Conservation (phyloP, 2,329 filamentous ascomycete genomes). For the Fusarium citri region DNA sequence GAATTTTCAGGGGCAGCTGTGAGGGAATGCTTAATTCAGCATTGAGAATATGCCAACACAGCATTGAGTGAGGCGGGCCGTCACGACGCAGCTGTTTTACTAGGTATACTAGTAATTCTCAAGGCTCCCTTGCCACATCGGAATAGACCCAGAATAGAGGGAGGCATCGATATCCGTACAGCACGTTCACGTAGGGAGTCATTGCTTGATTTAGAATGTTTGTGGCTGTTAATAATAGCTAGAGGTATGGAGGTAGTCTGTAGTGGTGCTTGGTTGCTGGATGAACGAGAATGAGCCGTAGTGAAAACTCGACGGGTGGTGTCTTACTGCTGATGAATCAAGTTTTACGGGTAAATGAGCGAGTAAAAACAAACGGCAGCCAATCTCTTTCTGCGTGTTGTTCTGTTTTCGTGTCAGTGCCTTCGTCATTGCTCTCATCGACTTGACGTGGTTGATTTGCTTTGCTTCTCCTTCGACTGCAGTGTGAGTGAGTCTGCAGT, state of each 20-base stretch:
- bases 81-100: slow-evolving; percentile 24
- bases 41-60: slow-evolving; percentile 22
- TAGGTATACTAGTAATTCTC: slow-evolving; percentile 6
- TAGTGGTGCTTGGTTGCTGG: slow-evolving; percentile 23
- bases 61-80: slow-evolving; percentile 33
- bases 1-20: slow-evolving; percentile 2
- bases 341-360: slow-evolving; percentile 18
- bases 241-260: background rate
- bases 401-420: slow-evolving; percentile 37
- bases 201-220: slow-evolving; percentile 9
- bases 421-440: slow-evolving; percentile 36
- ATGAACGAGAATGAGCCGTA: slow-evolving; percentile 31
- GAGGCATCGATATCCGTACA: slow-evolving; percentile 1
- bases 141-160: slow-evolving; percentile 12
- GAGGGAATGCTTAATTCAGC: slow-evolving; percentile 14
- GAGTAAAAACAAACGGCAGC: slow-evolving; percentile 18
- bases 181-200: slow-evolving; percentile 4
- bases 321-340: slow-evolving; percentile 35
- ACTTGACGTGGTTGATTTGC: slow-evolving; percentile 38
- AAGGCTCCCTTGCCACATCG: slow-evolving; percentile 31
- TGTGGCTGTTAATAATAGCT: slow-evolving; percentile 26
- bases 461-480: slow-evolving; percentile 23
- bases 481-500: slow-evolving; percentile 30
- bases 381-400: slow-evolving; percentile 27
- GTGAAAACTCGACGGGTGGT: slow-evolving; percentile 1